A percentile compares a stretch with the other conserved stretches of the same genome.
Conservation (phyloP, 2,329 filamentous ascomycete species). For the Pseudocercospora musae region DNA sequence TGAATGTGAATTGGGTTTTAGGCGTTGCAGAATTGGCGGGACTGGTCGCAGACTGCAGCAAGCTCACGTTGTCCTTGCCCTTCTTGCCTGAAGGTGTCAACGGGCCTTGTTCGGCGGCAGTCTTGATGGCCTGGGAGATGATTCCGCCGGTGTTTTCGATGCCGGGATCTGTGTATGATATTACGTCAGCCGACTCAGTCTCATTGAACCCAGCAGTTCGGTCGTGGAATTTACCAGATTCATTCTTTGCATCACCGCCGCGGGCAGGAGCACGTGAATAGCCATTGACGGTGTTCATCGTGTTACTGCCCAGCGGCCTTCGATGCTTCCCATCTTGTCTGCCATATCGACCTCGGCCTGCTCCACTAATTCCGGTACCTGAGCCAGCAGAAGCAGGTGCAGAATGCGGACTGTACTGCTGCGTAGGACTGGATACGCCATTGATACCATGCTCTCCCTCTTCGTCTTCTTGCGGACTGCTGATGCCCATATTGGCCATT, state of each 20-base stretch:
- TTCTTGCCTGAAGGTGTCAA: conserved; percentile 62
- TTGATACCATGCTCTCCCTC: conserved; percentile 37
- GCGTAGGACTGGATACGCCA: conserved; percentile 29
- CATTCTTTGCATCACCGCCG: conserved; percentile 20
- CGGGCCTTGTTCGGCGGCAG: conserved; percentile 66
- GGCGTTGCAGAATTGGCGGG: conserved; percentile 58
- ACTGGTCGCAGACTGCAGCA: conserved; percentile 62
- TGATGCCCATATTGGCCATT: conserved; percentile 61
- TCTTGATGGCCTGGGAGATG: conserved; percentile 88
- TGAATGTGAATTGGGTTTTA: conserved; percentile 93
- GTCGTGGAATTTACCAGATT: conserved; percentile 22
- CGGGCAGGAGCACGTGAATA: conserved; percentile 31
- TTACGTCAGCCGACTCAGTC: conserved; percentile 19
- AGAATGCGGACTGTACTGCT: conserved; percentile 55
- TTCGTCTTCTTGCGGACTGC: conserved; percentile 41
- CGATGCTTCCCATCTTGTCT: conserved; percentile 48
- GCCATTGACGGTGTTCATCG: conserved; percentile 41
- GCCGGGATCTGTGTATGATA: conserved; percentile 46
- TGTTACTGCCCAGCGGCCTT: conserved; percentile 43
- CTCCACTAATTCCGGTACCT: conserved; percentile 73
- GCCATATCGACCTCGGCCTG: conserved; percentile 81
- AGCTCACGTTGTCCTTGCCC: conserved; percentile 69
- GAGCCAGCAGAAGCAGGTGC: conserved; percentile 44
- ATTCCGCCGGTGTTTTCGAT: conserved; percentile 57
- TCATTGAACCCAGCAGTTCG: conserved; percentile 7